These are phyloP conservation scores for Calonectria pseudoturangicola DNA, from an alignment of 2,329 filamentous ascomycete genomes.

Conservation along the genomic window DNA sequence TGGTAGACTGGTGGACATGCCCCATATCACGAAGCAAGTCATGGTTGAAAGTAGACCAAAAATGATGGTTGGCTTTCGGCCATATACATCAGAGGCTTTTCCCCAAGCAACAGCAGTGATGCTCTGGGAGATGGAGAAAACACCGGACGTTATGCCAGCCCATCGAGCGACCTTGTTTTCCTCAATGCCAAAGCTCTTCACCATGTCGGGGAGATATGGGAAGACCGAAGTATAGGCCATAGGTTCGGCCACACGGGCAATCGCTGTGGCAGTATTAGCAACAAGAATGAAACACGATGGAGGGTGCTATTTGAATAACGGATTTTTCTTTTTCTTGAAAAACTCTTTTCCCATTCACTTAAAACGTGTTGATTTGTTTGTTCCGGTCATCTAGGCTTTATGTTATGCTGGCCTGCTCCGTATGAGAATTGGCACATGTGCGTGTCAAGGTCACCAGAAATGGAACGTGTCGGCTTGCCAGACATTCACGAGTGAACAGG, in stretches of 20 bases:
- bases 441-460: conserved; percentile 31
- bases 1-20: conserved; percentile 84
- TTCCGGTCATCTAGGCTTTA: conserved; percentile 12
- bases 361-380: conserved; percentile 7
- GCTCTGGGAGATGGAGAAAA: conserved; percentile 84
- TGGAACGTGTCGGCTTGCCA: not conserved
- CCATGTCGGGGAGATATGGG: conserved; percentile 86
- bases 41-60: conserved; percentile 85
- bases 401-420: conserved; percentile 40
- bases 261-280: conserved; percentile 71
- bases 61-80: conserved; percentile 89
- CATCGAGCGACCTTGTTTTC: conserved; percentile 85
- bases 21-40: conserved; percentile 87
- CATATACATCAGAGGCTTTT: conserved; percentile 83
- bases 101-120: conserved; percentile 85
- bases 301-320: conserved; percentile 46
- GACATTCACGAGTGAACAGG: not conserved
- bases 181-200: conserved; percentile 83
- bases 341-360: too few species aligned
- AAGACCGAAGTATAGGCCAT: conserved; percentile 83
- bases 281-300: conserved; percentile 33
- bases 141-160: conserved; percentile 84
- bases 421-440: conserved; percentile 48
- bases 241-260: conserved; percentile 87
- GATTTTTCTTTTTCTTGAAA: not conserved